Percentiles rank a stretch among this genome's conserved stretches.
These are phyloP conservation scores for Infundibulicybe gibba DNA, from an alignment of 768 basidiomycete species.

Conservation along the genomic window DNA sequence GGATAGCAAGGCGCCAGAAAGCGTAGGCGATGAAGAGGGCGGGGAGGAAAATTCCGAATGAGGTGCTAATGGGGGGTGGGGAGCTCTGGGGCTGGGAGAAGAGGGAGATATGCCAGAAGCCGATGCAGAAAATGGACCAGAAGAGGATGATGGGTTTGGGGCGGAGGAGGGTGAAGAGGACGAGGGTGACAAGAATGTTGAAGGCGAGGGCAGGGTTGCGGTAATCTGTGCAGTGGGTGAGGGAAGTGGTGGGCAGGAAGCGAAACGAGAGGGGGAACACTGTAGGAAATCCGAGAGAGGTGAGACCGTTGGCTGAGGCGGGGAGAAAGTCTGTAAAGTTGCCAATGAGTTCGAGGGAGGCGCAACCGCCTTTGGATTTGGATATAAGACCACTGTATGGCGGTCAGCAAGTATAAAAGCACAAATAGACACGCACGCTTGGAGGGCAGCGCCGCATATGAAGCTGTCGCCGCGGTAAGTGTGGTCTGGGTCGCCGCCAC, in stretches of 20 bases:
- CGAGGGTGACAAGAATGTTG: slow-evolving; percentile 63
- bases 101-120: slow-evolving; percentile 81
- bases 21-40: slow-evolving; percentile 73
- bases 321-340: slow-evolving; percentile 72
- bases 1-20: slow-evolving; percentile 74
- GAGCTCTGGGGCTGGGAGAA: slow-evolving; percentile 70
- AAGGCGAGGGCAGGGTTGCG: slow-evolving; percentile 68
- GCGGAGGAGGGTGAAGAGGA: slow-evolving; percentile 70
- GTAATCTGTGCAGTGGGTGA: slow-evolving; percentile 68
- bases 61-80: slow-evolving; percentile 69
- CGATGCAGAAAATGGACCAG: slow-evolving; percentile 79
- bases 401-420: slow-evolving; percentile 3
- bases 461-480: slow-evolving; percentile 87
- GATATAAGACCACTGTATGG: slow-evolving; percentile 57
- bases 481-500: slow-evolving; percentile 69
- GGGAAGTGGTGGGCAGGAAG: slow-evolving; percentile 42
- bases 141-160: slow-evolving; percentile 65
- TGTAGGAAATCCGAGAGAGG: slow-evolving; percentile 71
- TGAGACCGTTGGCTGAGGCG: slow-evolving; percentile 53
- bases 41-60: slow-evolving; percentile 76
- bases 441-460: slow-evolving; percentile 79
- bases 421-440: slow-evolving; percentile 51
- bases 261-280: slow-evolving; percentile 71
- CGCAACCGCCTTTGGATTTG: slow-evolving; percentile 73
- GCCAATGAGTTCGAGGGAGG: slow-evolving; percentile 60